Evolutionary conservation across 75 land plant genomes (phyloP).

Genomic region (Cunninghamia lanceolata): DNA sequence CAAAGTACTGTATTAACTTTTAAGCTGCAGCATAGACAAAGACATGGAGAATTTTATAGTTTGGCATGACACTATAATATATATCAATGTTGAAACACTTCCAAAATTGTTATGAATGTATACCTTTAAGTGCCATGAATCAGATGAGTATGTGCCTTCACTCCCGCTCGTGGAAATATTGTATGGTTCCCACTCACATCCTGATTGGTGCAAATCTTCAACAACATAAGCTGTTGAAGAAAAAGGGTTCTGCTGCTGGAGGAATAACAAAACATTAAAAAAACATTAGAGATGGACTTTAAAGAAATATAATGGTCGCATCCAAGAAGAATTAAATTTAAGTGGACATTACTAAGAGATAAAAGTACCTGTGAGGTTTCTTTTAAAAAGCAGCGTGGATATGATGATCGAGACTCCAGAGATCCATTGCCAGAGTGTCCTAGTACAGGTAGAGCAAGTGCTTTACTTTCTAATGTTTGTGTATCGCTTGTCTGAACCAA

Average conservation of each 20-base stretch:
- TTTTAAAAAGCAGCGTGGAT: background rate
- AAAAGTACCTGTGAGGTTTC: background rate
- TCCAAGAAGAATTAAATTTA: background rate
- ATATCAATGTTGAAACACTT: background rate
- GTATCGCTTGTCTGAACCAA: background rate
- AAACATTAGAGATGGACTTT: background rate
- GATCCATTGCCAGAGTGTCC: background rate
- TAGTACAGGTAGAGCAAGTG: background rate
- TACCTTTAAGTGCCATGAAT: background rate
- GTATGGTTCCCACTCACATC: background rate
- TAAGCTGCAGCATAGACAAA: background rate
- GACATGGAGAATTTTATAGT: background rate
- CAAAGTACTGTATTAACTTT: background rate
- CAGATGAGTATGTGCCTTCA: background rate
- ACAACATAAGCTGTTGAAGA: background rate
- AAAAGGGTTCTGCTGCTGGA: constrained; percentile 1
- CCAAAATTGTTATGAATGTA: background rate
- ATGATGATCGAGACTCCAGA: background rate
- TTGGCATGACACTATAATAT: background rate
- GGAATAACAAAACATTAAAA: background rate
- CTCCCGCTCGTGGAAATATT: background rate
- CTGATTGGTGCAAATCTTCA: background rate
- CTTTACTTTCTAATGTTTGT: background rate
- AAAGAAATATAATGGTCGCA: background rate
- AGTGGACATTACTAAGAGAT: background rate